Base-by-base conservation (phyloP, 805 yeast species). In the Metschnikowia peoriensis region DNA sequence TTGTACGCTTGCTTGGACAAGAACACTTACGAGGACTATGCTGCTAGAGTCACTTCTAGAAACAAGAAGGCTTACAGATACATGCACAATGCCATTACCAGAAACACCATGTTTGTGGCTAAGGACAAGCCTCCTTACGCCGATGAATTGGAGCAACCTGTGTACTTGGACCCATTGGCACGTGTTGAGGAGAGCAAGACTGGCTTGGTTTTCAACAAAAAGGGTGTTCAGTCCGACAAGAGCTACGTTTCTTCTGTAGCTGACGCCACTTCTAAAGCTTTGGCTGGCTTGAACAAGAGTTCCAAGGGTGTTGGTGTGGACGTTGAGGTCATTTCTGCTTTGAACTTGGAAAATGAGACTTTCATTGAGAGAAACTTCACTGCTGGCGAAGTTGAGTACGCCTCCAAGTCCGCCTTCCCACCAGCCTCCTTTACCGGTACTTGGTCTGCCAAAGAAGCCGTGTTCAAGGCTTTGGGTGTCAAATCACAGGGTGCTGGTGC, bases 381-480 rank as follows among this genome's bases (percentile, higher is more conserved):
- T 43, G 76, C 68, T 7, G 76, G 72, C 15, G 99, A 94, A 77
- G 85, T 86, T 60, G 77, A 75, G 37, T 94, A 94, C 79, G 91
- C 97, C 71, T 61, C 71, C 54, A 66, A 76, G 35, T 84, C 97
- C 34, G 78, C 97, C 41, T 79, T 80, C 59, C 89, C 94, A 47
- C 88, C 84, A 65, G 89, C 98, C 12, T 89, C 97, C 4, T 94
- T 81, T 72, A 91, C 99, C 28, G 99, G 99, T 45, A 88, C 96
- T 42, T 94, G 99, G 99, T 89, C 97, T 32, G 99, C 99, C 43
- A 94, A 94, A 76, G 99, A 94, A 77, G 99, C 99, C 41, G 97
- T 92, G 37, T 94, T 94, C 85, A 94, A 94, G 78, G 89, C 97
- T 16, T 78, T 94, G 66, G 92, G 94, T 56, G 96, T 89, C 57